Percentiles rank a stretch among this genome's conserved stretches.
These are phyloP conservation scores for Penicillium crystallinum DNA, from an alignment of 495 filamentous ascomycete species.

Conservation along the genomic window DNA sequence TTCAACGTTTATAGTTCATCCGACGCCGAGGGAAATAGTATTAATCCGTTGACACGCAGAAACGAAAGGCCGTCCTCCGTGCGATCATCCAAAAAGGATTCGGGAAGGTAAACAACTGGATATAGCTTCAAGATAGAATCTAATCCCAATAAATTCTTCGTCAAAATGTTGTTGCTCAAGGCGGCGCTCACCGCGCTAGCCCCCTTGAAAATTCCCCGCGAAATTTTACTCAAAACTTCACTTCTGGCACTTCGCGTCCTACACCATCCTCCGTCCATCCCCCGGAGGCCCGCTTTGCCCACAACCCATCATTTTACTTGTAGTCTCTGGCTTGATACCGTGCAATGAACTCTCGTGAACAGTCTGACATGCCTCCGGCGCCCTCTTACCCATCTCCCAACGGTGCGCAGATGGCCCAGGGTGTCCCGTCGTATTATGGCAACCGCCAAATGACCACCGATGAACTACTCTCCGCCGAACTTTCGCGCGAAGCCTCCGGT, in stretches of 20 bases:
- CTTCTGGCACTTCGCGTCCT: slow-evolving; percentile 33
- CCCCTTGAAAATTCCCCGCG: slow-evolving; percentile 35
- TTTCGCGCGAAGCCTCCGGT: slow-evolving; percentile 42
- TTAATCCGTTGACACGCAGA: slow-evolving; percentile 49
- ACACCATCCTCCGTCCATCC: slow-evolving; percentile 28
- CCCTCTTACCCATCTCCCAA: slow-evolving; percentile 48
- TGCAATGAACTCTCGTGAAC: slow-evolving; percentile 44
- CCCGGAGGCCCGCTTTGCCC: slow-evolving; percentile 24
- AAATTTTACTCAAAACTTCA: slow-evolving; percentile 42
- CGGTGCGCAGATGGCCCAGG: slow-evolving; percentile 45
- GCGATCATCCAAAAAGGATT: slow-evolving; percentile 37
- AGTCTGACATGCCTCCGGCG: slow-evolving; percentile 44
- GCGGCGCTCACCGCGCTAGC: slow-evolving; percentile 38
- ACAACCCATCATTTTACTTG: slow-evolving; percentile 10
- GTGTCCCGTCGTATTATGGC: slow-evolving; percentile 42
- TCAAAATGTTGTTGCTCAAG: slow-evolving; percentile 33
- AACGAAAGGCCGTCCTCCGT: slow-evolving; percentile 45
- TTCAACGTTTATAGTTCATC: slow-evolving; percentile 9
- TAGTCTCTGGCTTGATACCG: slow-evolving; percentile 7
- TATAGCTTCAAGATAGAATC: slow-evolving; percentile 6
- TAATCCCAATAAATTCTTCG: slow-evolving; percentile 6
- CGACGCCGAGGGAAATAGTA: slow-evolving; percentile 42
- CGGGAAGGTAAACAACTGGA: slow-evolving; percentile 8
- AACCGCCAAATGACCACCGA: slow-evolving; percentile 45
- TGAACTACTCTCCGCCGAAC: slow-evolving; percentile 42